phyloP scores from a whole-genome alignment of 2,329 filamentous ascomycete genomes.

The Aphanocladium album region DNA sequence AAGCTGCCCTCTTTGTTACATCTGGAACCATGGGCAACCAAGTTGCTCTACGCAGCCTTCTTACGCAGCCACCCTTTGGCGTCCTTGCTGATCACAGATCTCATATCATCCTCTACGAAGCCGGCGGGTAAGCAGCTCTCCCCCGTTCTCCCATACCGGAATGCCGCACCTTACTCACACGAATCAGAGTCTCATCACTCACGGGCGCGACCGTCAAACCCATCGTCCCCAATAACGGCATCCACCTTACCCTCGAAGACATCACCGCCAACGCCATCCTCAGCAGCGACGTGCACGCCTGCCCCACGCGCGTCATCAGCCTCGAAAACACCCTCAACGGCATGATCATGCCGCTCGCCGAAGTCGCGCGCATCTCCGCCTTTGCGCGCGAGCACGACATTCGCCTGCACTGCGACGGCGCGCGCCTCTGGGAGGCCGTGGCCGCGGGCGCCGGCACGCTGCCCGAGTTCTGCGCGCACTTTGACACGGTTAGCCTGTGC shows the following conservation, averaged over 20 bases:
- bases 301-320: slow-evolving; percentile 74
- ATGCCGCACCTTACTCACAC: not conserved
- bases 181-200: slow-evolving; percentile 59
- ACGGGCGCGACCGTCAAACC: slow-evolving; percentile 66
- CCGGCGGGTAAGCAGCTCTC: slow-evolving; percentile 49
- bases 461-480: slow-evolving; percentile 60
- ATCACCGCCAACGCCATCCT: slow-evolving; percentile 61
- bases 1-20: slow-evolving; percentile 73
- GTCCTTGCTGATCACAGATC: slow-evolving; percentile 74
- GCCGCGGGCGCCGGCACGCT: slow-evolving; percentile 63
- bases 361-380: slow-evolving; percentile 62
- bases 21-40: slow-evolving; percentile 96
- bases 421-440: slow-evolving; percentile 76
- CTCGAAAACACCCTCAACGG: slow-evolving; percentile 84
- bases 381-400: slow-evolving; percentile 64
- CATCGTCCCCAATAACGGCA: slow-evolving; percentile 64
- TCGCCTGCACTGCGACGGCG: slow-evolving; percentile 72
- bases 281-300: slow-evolving; percentile 67
- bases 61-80: slow-evolving; percentile 73
- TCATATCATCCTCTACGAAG: slow-evolving; percentile 68
- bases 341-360: slow-evolving; percentile 69
- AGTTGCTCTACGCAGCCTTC: slow-evolving; percentile 70
- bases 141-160: not conserved
- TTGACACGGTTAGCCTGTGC: slow-evolving; percentile 72
- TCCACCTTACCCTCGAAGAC: slow-evolving; percentile 73